Conservation (phyloP, 805 yeast species). For the Torulaspora gathmanii region DNA sequence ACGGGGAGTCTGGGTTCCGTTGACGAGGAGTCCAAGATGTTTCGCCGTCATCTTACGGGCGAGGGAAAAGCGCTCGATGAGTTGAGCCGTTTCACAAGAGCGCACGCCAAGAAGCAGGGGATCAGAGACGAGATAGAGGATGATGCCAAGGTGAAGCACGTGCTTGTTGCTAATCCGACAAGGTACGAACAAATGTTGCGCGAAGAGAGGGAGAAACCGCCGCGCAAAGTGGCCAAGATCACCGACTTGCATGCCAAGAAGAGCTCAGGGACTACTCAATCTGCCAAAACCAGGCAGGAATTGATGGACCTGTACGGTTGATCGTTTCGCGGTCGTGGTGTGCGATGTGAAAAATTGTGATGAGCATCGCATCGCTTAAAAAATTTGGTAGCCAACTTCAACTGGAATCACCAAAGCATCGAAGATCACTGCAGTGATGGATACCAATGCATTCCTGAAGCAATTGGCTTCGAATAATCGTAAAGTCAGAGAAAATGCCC, state of each 20-base stretch:
- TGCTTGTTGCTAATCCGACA: slow-evolving; percentile 36
- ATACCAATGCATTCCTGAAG: slow-evolving; percentile 57
- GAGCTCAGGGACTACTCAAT: slow-evolving; percentile 24
- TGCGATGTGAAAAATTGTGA: slow-evolving; percentile 8
- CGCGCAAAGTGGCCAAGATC: neutral
- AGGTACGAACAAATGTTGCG: slow-evolving; percentile 27
- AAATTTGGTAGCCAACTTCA: neutral
- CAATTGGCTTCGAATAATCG: slow-evolving; percentile 78
- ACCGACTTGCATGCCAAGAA: slow-evolving; percentile 17
- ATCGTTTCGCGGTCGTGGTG: neutral
- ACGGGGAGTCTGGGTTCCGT: slow-evolving; percentile 34
- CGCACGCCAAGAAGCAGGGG: slow-evolving; percentile 33
- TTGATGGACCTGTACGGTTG: slow-evolving; percentile 26
- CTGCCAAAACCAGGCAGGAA: slow-evolving; percentile 14
- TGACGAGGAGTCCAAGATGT: slow-evolving; percentile 42
- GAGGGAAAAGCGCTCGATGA: slow-evolving; percentile 52
- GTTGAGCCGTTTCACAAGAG: slow-evolving; percentile 49
- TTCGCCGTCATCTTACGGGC: slow-evolving; percentile 50
- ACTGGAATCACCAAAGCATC: neutral
- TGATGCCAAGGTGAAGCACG: slow-evolving; percentile 28
- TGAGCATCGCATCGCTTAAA: slow-evolving; percentile 5
- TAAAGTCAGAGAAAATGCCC: slow-evolving; percentile 66
- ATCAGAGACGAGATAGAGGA: slow-evolving; percentile 27
- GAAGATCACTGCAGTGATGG: slow-evolving; percentile 22
- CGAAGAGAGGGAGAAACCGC: slow-evolving; percentile 5